These are phyloP conservation scores for Lophium mytilinum DNA, from an alignment of 495 filamentous ascomycete genomes.

Conservation along the genomic window DNA sequence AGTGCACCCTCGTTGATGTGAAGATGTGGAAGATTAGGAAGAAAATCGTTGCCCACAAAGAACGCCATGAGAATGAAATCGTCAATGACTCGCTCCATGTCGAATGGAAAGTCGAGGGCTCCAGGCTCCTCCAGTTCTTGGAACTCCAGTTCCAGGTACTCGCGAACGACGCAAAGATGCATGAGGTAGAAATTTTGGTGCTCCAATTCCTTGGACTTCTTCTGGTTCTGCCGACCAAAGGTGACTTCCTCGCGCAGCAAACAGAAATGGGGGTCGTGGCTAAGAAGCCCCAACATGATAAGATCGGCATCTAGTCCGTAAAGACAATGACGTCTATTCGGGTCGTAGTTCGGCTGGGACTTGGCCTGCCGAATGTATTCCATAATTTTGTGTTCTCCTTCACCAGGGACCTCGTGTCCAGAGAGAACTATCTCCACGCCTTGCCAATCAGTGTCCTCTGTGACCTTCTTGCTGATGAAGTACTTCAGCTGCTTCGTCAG, in stretches of 20 bases:
- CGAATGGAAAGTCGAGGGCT: slow-evolving; percentile 67
- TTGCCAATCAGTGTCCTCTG: slow-evolving; percentile 96
- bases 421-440: slow-evolving; percentile 91
- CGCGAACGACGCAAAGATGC: slow-evolving; percentile 93
- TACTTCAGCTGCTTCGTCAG: slow-evolving; percentile 92
- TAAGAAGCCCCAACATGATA: slow-evolving; percentile 95
- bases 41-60: slow-evolving; percentile 98
- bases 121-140: slow-evolving; percentile 81
- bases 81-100: slow-evolving; percentile 95
- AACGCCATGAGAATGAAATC: slow-evolving; percentile 99
- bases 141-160: slow-evolving; percentile 95
- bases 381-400: slow-evolving; percentile 99
- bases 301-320: slow-evolving; percentile 97
- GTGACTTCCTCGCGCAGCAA: slow-evolving; percentile 95
- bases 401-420: slow-evolving; percentile 96
- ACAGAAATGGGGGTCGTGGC: slow-evolving; percentile 97
- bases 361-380: slow-evolving; percentile 97
- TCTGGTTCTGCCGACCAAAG: slow-evolving; percentile 76
- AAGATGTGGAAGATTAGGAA: slow-evolving; percentile 90
- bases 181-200: slow-evolving; percentile 98
- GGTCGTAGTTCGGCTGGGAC: slow-evolving; percentile 84
- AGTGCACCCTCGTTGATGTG: slow-evolving; percentile 98
- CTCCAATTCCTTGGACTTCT: slow-evolving; percentile 90
- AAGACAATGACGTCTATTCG: slow-evolving; percentile 94
- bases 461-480: slow-evolving; percentile 97